These are phyloP conservation scores for Gaertneriomyces semiglobifer DNA, from an alignment of 192 early-diverging fungal species.

Conservation along the genomic window DNA sequence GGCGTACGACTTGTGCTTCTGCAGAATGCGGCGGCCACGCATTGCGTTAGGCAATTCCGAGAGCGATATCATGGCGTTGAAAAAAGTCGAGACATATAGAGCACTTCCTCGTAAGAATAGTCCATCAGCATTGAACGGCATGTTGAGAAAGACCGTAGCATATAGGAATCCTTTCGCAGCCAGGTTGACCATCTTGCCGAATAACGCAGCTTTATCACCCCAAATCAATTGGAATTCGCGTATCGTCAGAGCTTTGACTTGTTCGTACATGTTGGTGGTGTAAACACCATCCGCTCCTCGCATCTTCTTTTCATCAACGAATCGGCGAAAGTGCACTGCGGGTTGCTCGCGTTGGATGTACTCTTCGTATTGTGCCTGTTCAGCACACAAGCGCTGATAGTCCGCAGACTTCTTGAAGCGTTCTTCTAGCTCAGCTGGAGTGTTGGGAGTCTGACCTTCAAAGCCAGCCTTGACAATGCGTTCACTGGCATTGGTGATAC, in stretches of 20 bases:
- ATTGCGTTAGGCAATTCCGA: slow-evolving; percentile 72
- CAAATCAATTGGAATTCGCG: slow-evolving; percentile 65
- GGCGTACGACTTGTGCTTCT: slow-evolving; percentile 76
- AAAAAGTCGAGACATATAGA: slow-evolving; percentile 65
- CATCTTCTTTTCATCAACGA: too few species aligned
- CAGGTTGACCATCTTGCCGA: slow-evolving; percentile 25
- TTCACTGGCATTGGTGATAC: slow-evolving; percentile 20
- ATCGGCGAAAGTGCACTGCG: slow-evolving; percentile 15
- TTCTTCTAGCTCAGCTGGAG: slow-evolving; percentile 60
- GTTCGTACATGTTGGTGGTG: slow-evolving; percentile 60
- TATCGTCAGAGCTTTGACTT: slow-evolving; percentile 53
- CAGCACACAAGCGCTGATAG: slow-evolving; percentile 34
- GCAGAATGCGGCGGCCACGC: slow-evolving; percentile 67
- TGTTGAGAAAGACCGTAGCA: slow-evolving; percentile 52
- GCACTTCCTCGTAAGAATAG: slow-evolving; percentile 75
- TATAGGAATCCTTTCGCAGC: slow-evolving; percentile 11
- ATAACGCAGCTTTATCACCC: slow-evolving; percentile 50
- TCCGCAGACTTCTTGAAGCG: slow-evolving; percentile 48
- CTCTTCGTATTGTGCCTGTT: slow-evolving; percentile 49
- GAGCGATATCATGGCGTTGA: slow-evolving; percentile 66
- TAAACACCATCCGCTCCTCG: slow-evolving; percentile 42
- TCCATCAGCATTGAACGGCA: slow-evolving; percentile 57
- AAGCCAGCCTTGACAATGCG: slow-evolving; percentile 46
- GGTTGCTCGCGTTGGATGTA: slow-evolving; percentile 40
- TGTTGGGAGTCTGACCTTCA: slow-evolving; percentile 50